These are phyloP conservation scores for Dactylellina cionopaga DNA, from an alignment of 2,329 filamentous ascomycete genomes.

Conservation along the genomic window DNA sequence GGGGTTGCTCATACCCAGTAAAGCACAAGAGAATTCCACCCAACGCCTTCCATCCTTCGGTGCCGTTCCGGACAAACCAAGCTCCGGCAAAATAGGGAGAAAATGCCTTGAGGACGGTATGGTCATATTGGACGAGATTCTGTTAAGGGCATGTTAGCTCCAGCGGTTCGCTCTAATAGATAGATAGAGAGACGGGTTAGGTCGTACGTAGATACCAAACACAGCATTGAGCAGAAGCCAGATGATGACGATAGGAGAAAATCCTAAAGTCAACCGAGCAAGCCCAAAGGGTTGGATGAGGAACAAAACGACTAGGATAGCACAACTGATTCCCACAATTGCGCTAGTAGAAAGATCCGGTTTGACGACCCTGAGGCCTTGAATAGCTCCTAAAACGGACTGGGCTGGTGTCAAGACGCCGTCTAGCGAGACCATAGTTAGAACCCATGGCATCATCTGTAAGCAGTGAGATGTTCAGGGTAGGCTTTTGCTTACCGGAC, in stretches of 20 bases:
- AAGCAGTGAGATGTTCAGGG: too few relatives aligned
- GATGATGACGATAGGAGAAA: constrained; percentile 74
- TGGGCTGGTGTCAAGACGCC: constrained; percentile 76
- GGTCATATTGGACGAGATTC: constrained; percentile 67
- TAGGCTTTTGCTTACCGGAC: constrained; percentile 58
- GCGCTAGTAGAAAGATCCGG: constrained; percentile 68
- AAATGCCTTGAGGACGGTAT: constrained; percentile 68
- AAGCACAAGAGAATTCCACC: constrained; percentile 79
- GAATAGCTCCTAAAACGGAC: constrained; percentile 75
- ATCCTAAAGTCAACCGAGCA: constrained; percentile 68
- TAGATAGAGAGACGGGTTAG: not conserved
- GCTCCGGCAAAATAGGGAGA: constrained; percentile 70
- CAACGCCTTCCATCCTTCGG: constrained; percentile 71
- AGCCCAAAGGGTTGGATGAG: constrained; percentile 73
- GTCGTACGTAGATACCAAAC: constrained; percentile 69
- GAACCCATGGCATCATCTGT: not conserved
- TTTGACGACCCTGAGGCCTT: constrained; percentile 68
- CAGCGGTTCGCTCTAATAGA: not conserved
- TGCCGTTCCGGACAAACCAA: constrained; percentile 70
- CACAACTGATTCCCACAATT: constrained; percentile 72
- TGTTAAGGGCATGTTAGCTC: constrained; percentile 22
- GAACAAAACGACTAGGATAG: constrained; percentile 73
- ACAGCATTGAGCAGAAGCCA: constrained; percentile 73
- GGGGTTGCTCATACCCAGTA: constrained; percentile 64
- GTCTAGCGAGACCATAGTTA: constrained; percentile 60